These are phyloP conservation scores for Setomelanomma holmii DNA, from an alignment of 2,329 filamentous ascomycete genomes.

Conservation along the genomic window DNA sequence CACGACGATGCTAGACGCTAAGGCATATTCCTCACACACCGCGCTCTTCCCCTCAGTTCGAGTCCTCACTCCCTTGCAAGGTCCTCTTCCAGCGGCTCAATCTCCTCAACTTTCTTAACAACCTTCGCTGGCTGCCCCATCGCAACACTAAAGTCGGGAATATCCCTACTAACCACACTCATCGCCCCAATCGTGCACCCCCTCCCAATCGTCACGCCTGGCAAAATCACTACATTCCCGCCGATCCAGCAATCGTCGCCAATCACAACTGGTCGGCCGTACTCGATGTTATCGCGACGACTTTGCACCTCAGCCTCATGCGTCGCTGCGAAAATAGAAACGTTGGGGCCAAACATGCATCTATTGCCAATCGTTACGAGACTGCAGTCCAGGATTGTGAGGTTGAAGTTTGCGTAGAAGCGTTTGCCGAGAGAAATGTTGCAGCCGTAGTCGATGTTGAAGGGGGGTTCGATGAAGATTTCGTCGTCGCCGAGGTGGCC, in stretches of 20 bases:
- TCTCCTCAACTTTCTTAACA: conserved; percentile 48
- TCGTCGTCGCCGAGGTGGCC: conserved; percentile 43
- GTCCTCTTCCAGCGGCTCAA: conserved; percentile 15
- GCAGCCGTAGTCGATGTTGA: conserved; percentile 70
- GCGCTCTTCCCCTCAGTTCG: too few relatives aligned
- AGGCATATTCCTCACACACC: too few relatives aligned
- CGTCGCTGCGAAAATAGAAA: conserved; percentile 60
- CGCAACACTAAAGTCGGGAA: conserved; percentile 68
- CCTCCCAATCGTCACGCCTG: conserved; percentile 78
- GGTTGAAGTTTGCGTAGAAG: conserved; percentile 70
- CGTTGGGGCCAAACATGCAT: conserved; percentile 61
- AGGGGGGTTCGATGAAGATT: conserved; percentile 65
- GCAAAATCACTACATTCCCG: conserved; percentile 64
- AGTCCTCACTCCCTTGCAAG: conserved; percentile 1
- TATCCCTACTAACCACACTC: conserved; percentile 81
- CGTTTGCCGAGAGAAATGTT: conserved; percentile 68
- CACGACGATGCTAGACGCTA: too few relatives aligned
- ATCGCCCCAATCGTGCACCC: conserved; percentile 79
- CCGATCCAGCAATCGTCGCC: conserved; percentile 57
- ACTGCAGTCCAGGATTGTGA: conserved; percentile 61
- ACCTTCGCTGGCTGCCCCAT: conserved; percentile 71
- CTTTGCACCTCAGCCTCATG: conserved; percentile 60
- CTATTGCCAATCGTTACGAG: conserved; percentile 61
- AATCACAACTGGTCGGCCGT: conserved; percentile 57
- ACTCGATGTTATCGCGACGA: conserved; percentile 58